A percentile compares a stretch with the other conserved stretches of the same genome.
Evolutionary conservation across 148 eudicot genomes (phyloP).

Genomic region (Drosera capensis): DNA sequence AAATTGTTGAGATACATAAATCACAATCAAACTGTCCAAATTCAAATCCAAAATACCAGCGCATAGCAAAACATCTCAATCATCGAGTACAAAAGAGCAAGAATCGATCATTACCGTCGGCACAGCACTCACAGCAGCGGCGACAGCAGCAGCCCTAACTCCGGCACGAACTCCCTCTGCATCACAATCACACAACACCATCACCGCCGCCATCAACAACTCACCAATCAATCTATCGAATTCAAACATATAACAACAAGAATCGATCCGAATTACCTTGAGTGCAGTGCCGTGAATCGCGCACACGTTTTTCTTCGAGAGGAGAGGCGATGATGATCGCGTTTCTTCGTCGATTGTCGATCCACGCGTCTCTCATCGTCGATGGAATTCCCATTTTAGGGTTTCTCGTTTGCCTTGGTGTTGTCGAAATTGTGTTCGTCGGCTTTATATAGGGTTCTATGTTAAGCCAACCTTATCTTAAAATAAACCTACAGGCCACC

Average conservation of each 20-base stretch:
- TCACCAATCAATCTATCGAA: background rate
- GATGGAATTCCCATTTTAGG: conserved; percentile 1
- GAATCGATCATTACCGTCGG: conserved; percentile 24
- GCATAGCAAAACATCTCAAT: no score
- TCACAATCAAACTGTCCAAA: no score
- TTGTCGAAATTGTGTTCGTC: no score
- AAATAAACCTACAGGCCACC: no score
- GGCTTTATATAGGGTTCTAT: no score
- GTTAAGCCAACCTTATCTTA: no score
- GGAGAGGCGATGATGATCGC: background rate
- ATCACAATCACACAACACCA: background rate
- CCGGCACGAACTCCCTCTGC: conserved; percentile 51
- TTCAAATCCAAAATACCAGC: no score
- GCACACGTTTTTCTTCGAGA: conserved; percentile 1
- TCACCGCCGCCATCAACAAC: no score
- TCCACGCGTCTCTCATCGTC: background rate
- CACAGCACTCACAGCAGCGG: conserved; percentile 29
- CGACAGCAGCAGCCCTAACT: conserved; percentile 31
- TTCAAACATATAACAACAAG: background rate
- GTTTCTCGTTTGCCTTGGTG: background rate
- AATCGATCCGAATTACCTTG: background rate
- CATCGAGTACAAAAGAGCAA: no score
- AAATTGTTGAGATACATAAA: no score
- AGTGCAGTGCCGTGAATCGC: background rate
- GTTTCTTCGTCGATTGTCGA: background rate